A percentile compares a stretch with the other conserved stretches of the same genome.
phyloP scores from a whole-genome alignment of 2,329 filamentous ascomycete genomes.

The Helicocarpus griseus region DNA sequence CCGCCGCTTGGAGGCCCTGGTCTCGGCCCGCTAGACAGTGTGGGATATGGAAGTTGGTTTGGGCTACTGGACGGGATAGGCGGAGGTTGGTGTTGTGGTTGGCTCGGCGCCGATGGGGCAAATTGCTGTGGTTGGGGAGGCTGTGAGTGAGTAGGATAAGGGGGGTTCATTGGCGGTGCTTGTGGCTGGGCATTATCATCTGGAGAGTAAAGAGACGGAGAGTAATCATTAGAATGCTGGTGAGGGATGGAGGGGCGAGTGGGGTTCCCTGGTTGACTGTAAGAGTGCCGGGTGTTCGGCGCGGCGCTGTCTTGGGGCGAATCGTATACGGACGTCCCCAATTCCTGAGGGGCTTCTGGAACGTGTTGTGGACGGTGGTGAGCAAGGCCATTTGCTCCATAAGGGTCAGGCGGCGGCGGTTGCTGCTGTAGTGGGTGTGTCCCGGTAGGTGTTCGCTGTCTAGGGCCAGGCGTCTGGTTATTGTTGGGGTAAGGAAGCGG shows the following conservation, averaged over 20 bases:
- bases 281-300: slow-evolving; percentile 24
- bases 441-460: slow-evolving; percentile 25
- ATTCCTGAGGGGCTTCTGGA: slow-evolving; percentile 64
- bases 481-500: slow-evolving; percentile 30
- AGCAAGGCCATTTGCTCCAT: slow-evolving; percentile 27
- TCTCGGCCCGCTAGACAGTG: slow-evolving; percentile 21
- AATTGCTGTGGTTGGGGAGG: slow-evolving; percentile 16
- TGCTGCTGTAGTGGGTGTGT: slow-evolving; percentile 35
- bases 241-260: slow-evolving; percentile 20
- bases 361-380: slow-evolving; percentile 55
- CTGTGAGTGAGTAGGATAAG: slow-evolving; percentile 18
- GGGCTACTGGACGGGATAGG: slow-evolving; percentile 23
- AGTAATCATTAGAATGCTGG: slow-evolving; percentile 24
- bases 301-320: slow-evolving; percentile 49
- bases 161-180: slow-evolving; percentile 12
- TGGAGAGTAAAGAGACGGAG: slow-evolving; percentile 30
- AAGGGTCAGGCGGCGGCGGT: slow-evolving; percentile 39
- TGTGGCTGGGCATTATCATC: slow-evolving; percentile 20
- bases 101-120: slow-evolving; percentile 12
- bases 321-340: slow-evolving; percentile 69
- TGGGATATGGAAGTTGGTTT: slow-evolving; percentile 25
- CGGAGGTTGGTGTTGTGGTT: slow-evolving; percentile 23
- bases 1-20: slow-evolving; percentile 12
- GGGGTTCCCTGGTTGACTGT: slow-evolving; percentile 17
- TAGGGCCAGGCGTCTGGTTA: slow-evolving; percentile 33